A percentile compares a stretch with the other conserved stretches of the same genome.
Evolutionary conservation across 2,329 filamentous ascomycete genomes (phyloP).

Genomic region (Fusarium xylarioides): DNA sequence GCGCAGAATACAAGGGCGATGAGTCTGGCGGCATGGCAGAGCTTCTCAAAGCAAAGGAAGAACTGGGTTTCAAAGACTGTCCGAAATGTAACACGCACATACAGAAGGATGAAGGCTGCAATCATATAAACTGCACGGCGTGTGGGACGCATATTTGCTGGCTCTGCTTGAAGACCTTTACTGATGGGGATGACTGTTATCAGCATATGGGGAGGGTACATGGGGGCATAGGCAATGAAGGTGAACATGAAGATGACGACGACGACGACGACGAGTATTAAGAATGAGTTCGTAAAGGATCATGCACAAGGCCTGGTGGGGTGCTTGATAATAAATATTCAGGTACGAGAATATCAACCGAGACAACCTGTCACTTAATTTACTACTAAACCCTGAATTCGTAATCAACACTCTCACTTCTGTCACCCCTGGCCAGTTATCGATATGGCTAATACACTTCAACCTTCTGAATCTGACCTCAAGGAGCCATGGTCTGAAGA

Average conservation of each 20-base stretch:
- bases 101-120: slow-evolving; percentile 56
- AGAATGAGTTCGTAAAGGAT: no score
- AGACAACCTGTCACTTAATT: neutral
- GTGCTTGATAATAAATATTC: neutral
- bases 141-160: slow-evolving; percentile 59
- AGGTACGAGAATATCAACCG: neutral
- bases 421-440: no score
- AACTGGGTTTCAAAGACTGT: slow-evolving; percentile 53
- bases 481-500: neutral
- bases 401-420: neutral
- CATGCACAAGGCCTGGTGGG: accelerated
- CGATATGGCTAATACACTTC: neutral
- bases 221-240: neutral
- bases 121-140: slow-evolving; percentile 54
- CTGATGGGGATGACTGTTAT: neutral
- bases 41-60: slow-evolving; percentile 44
- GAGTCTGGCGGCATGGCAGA: slow-evolving; percentile 39
- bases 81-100: slow-evolving; percentile 52
- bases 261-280: neutral
- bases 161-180: slow-evolving; percentile 54
- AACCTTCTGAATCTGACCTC: neutral
- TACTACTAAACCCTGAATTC: no score
- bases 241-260: neutral
- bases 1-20: slow-evolving; percentile 46
- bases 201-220: neutral